Percentiles rank a stretch among this genome's conserved stretches.
Evolutionary conservation across 371 early-diverging fungal genomes (phyloP).

Genomic region (Mucor racemosus): DNA sequence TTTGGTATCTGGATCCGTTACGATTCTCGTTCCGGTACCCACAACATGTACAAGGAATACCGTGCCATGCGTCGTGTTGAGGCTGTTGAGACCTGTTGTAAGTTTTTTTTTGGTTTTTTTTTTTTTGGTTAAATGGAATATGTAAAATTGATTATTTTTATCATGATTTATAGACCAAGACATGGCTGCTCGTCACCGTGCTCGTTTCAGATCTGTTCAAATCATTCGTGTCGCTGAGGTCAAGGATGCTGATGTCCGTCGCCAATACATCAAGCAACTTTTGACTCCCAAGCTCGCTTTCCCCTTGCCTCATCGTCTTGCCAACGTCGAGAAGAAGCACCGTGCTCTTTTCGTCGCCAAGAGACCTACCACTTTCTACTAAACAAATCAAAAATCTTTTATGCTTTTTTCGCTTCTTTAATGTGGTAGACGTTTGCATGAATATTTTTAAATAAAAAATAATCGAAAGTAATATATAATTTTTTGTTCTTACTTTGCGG

Average conservation of each 20-base stretch:
- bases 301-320: slow-evolving; percentile 97
- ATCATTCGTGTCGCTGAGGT: slow-evolving; percentile 97
- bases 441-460: slow-evolving; percentile 9
- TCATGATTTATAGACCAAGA: slow-evolving; percentile 80
- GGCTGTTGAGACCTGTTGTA: slow-evolving; percentile 95
- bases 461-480: neutral
- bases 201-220: slow-evolving; percentile 97
- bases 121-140: slow-evolving; percentile 34
- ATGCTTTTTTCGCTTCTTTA: slow-evolving; percentile 4
- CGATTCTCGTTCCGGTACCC: slow-evolving; percentile 98
- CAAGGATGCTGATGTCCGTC: slow-evolving; percentile 89
- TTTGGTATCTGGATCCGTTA: slow-evolving; percentile 99
- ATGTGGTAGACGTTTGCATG: slow-evolving; percentile 12
- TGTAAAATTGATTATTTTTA: no score
- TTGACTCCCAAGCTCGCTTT: slow-evolving; percentile 89
- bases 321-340: slow-evolving; percentile 72
- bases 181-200: slow-evolving; percentile 99
- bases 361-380: slow-evolving; percentile 92
- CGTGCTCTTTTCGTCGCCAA: slow-evolving; percentile 86
- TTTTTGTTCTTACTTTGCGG: neutral
- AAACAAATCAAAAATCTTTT: slow-evolving; percentile 24
- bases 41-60: slow-evolving; percentile 99
- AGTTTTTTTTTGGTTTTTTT: slow-evolving; percentile 21
- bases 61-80: slow-evolving; percentile 94
- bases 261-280: slow-evolving; percentile 97